Conservation (phyloP, 805 yeast genomes). For the Monosporozyma solicola region DNA sequence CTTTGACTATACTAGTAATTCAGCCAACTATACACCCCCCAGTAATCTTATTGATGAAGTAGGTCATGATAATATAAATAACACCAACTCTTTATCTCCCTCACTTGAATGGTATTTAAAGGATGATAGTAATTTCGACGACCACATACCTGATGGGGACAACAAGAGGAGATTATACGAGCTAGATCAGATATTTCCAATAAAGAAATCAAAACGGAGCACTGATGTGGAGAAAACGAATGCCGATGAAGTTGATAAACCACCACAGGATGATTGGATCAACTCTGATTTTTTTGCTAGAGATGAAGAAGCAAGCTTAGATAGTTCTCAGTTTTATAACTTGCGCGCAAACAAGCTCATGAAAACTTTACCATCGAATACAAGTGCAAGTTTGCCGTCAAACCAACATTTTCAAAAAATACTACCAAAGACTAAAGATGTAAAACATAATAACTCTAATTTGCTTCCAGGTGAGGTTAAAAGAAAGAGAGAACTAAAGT, state of each 20-base stretch:
- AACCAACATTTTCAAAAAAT: not conserved
- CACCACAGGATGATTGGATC: not conserved
- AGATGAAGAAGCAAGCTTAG: not conserved
- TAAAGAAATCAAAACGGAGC: not conserved
- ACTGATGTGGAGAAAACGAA: not conserved
- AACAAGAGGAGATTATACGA: not conserved
- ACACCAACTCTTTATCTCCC: not conserved
- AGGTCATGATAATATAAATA: not conserved
- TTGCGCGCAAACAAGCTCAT: not conserved
- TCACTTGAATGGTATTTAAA: not conserved
- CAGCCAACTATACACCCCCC: not conserved
- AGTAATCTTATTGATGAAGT: not conserved
- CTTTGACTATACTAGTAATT: conserved; percentile 15
- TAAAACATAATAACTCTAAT: not conserved
- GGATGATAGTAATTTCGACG: not conserved
- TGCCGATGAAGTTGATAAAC: not conserved
- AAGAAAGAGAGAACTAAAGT: not conserved
- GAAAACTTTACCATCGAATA: too few species aligned
- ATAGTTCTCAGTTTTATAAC: not conserved
- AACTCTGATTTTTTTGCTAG: not conserved
- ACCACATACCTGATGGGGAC: not conserved
- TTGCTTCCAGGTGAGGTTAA: not conserved
- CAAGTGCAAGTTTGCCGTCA: not conserved
- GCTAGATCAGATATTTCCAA: not conserved
- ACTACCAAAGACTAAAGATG: not conserved